phyloP scores from a whole-genome alignment of 495 filamentous ascomycete species.

The Lindgomyces ingoldianus region DNA sequence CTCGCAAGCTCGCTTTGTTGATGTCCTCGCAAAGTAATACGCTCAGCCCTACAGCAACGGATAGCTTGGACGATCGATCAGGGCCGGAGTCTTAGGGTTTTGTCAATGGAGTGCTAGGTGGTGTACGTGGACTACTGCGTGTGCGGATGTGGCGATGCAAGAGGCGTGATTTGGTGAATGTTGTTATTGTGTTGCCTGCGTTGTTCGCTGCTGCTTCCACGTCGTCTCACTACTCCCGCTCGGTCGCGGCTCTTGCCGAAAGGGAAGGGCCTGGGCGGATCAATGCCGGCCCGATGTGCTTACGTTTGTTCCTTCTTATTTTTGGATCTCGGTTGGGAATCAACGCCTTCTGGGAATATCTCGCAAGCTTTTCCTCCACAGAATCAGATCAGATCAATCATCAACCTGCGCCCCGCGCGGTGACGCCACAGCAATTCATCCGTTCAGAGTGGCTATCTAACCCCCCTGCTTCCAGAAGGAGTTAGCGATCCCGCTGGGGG shows the following conservation, averaged over 20 bases:
- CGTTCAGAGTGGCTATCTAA: too few species aligned
- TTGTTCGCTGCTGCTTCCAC: conserved; percentile 24
- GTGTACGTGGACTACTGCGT: conserved; percentile 15
- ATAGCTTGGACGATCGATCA: not conserved
- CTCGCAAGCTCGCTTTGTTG: not conserved
- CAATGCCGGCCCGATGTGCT: not conserved
- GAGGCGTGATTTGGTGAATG: not conserved
- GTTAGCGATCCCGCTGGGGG: not conserved
- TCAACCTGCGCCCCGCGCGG: not conserved
- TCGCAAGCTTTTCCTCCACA: too few species aligned
- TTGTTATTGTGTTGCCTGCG: conserved; percentile 16
- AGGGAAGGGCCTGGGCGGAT: not conserved
- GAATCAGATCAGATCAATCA: not conserved
- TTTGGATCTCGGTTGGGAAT: conserved; percentile 10
- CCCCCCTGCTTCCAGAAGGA: too few species aligned
- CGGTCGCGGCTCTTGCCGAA: conserved; percentile 11
- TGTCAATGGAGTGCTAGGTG: not conserved
- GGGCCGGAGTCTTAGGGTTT: not conserved
- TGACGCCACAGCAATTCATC: too few species aligned
- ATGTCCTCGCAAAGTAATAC: not conserved
- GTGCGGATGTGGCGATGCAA: conserved; percentile 17
- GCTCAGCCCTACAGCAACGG: conserved; percentile 17
- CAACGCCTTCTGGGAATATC: too few species aligned
- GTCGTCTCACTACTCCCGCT: conserved; percentile 9
- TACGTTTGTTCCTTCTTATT: conserved; percentile 17